Conservation (phyloP, 2,329 filamentous ascomycete species). For the Juglanconis sp. region DNA sequence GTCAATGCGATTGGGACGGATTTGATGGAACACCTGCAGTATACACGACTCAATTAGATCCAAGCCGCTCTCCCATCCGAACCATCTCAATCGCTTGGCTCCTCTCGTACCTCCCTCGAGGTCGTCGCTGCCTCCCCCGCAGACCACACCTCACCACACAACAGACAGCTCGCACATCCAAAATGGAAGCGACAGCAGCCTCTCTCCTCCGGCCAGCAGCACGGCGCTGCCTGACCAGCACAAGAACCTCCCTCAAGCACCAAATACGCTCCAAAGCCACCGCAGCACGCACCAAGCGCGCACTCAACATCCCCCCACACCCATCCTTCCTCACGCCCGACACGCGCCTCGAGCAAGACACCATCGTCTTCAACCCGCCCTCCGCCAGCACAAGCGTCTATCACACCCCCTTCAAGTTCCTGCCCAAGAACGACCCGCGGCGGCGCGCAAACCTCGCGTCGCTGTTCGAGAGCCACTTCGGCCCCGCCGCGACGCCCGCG, state of each 20-base stretch:
- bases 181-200: constrained; percentile 15
- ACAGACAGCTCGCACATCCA: neutral
- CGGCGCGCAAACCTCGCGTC: constrained; percentile 46
- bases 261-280: constrained; percentile 45
- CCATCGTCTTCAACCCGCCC: constrained; percentile 49
- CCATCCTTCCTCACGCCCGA: constrained; percentile 49
- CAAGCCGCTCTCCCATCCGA: neutral
- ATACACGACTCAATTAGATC: neutral
- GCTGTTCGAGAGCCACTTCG: constrained; percentile 33
- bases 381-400: constrained; percentile 48
- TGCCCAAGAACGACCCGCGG: constrained; percentile 55
- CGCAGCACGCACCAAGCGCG: constrained; percentile 51
- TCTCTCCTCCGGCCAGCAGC: constrained; percentile 12
- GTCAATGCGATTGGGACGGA: constrained; percentile 15
- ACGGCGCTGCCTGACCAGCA: constrained; percentile 12
- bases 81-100: constrained; percentile 10
- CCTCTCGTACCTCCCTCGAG: neutral
- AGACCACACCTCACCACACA: neutral
- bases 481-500: neutral
- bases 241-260: constrained; percentile 10
- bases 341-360: constrained; percentile 33
- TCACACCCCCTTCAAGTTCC: constrained; percentile 66
- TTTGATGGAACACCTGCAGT: neutral
- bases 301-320: constrained; percentile 59
- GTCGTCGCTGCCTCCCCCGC: neutral